These are phyloP conservation scores for Psilocybe cubensis DNA, from an alignment of 768 basidiomycete genomes.

Conservation along the genomic window DNA sequence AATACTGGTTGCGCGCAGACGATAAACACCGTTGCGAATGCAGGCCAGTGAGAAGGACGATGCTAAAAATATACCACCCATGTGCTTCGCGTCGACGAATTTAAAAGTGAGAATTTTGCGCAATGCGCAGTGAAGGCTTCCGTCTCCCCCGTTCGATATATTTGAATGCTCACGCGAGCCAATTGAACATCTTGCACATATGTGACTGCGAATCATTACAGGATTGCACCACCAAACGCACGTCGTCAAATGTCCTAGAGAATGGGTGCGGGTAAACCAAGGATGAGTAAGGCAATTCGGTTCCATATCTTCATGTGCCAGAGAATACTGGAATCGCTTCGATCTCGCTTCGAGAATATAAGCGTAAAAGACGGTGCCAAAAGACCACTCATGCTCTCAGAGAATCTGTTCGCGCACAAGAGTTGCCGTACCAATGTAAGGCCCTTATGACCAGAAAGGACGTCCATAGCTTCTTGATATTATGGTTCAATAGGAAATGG, in stretches of 20 bases:
- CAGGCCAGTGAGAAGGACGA: constrained; percentile 7
- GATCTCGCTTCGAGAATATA: no score
- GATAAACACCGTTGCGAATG: neutral
- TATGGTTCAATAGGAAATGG: no score
- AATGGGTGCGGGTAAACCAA: neutral
- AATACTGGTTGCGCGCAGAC: constrained; percentile 8
- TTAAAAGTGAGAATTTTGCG: neutral
- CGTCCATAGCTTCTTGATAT: no score
- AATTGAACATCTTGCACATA: neutral
- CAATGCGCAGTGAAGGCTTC: neutral
- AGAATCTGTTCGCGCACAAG: no score
- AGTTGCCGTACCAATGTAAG: no score
- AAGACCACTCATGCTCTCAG: no score
- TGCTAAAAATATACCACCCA: constrained; percentile 16
- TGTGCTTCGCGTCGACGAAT: constrained; percentile 7
- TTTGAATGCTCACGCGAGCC: neutral
- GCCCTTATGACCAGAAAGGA: no score
- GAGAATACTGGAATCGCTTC: no score
- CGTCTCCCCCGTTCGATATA: neutral
- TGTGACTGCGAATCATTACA: neutral
- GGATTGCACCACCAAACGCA: neutral
- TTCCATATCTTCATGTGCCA: neutral
- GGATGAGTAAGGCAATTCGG: neutral
- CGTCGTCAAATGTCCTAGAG: neutral
- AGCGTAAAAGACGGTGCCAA: no score